Percentiles rank a stretch among this genome's conserved stretches.
Evolutionary conservation across 2,329 filamentous ascomycete species (phyloP).

Genomic region (Paraphaeosphaeria minitans): DNA sequence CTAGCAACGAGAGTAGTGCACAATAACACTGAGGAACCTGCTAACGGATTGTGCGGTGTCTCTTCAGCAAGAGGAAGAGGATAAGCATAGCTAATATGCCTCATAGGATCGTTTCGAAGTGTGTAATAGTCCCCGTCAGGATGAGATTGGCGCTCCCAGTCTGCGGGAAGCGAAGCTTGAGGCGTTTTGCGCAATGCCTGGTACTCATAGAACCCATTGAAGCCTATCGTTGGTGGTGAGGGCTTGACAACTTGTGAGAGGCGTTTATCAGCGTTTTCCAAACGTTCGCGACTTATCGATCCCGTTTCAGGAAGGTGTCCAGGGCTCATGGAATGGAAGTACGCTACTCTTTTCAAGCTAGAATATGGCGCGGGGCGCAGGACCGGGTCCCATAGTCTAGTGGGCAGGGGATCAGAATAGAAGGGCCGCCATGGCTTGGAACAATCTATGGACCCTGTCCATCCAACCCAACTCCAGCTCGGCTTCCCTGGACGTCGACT

Average conservation of each 20-base stretch:
- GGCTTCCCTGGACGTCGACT: slow-evolving; percentile 1
- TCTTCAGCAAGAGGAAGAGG: too few relatives aligned
- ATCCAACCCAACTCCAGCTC: slow-evolving; percentile 18
- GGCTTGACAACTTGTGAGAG: not conserved
- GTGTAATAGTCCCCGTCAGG: slow-evolving; percentile 5
- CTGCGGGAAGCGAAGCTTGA: not conserved
- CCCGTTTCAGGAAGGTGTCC: not conserved
- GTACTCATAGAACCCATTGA: slow-evolving; percentile 12
- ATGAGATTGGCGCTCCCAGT: slow-evolving; percentile 7
- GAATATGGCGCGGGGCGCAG: too few relatives aligned
- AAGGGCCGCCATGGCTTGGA: slow-evolving; percentile 3
- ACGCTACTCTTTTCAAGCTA: too few relatives aligned
- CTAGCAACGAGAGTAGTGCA: too few relatives aligned
- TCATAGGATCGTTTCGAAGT: too few relatives aligned
- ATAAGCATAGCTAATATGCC: too few relatives aligned
- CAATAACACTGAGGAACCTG: too few relatives aligned
- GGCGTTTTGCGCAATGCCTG: not conserved
- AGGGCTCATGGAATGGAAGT: not conserved
- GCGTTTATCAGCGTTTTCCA: not conserved
- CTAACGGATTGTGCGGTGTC: too few relatives aligned
- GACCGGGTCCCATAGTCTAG: too few relatives aligned
- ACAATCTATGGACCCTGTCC: slow-evolving; percentile 8
- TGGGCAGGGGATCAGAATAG: not conserved
- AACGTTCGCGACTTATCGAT: not conserved
- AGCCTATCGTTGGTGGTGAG: not conserved